A percentile compares a stretch with the other conserved stretches of the same genome.
Evolutionary conservation across 2,329 filamentous ascomycete species (phyloP).

Genomic region (Thermochaetoides dissita): DNA sequence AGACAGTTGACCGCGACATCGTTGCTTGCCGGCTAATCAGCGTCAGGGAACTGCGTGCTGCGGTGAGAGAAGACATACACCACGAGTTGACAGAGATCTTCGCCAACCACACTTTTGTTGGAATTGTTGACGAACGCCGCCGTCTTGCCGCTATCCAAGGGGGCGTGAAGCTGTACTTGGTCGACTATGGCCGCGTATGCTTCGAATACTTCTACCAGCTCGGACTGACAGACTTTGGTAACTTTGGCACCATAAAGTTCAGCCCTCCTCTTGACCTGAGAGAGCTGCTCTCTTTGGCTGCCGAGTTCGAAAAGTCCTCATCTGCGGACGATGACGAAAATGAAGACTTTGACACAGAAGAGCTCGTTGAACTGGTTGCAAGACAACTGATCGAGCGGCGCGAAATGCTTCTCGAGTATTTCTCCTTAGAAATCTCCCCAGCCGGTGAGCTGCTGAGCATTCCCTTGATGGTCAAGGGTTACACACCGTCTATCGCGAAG

Average conservation of each 20-base stretch:
- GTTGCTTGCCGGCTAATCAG: conserved; percentile 65
- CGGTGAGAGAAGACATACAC: conserved; percentile 71
- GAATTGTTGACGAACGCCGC: conserved; percentile 73
- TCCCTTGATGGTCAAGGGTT: conserved; percentile 77
- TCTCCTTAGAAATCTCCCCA: conserved; percentile 68
- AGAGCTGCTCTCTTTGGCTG: conserved; percentile 59
- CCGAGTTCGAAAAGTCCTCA: conserved; percentile 49
- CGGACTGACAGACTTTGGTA: conserved; percentile 86
- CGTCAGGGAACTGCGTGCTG: conserved; percentile 67
- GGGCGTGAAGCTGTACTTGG: conserved; percentile 78
- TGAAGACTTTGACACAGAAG: conserved; percentile 49
- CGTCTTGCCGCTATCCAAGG: conserved; percentile 87
- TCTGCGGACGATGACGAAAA: conserved; percentile 22
- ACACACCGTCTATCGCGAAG: conserved; percentile 73
- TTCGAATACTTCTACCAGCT: conserved; percentile 94
- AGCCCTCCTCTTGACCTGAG: conserved; percentile 58
- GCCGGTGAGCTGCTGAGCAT: conserved; percentile 65
- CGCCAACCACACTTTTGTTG: conserved; percentile 80
- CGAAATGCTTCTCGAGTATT: conserved; percentile 88
- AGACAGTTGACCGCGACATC: conserved; percentile 53
- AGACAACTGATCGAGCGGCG: conserved; percentile 58
- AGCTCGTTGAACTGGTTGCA: conserved; percentile 51
- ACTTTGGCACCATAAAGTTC: conserved; percentile 77
- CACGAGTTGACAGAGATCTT: conserved; percentile 77
- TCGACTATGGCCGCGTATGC: conserved; percentile 80